These are phyloP conservation scores for Heracleum sosnowskyi DNA, from an alignment of 129 eudicot genomes.

Conservation along the genomic window DNA sequence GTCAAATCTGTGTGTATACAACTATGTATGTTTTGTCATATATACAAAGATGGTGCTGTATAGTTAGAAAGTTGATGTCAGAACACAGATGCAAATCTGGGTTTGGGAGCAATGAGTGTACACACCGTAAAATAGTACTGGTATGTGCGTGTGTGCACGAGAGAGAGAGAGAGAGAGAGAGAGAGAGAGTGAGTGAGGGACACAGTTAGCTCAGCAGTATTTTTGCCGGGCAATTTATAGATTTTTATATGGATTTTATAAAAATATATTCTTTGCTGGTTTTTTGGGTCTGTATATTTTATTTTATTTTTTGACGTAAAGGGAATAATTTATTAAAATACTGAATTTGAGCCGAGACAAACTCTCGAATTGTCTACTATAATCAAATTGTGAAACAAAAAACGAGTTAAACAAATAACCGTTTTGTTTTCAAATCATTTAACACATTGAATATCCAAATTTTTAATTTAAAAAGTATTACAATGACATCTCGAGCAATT, in stretches of 20 bases:
- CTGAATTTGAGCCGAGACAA: too few relatives aligned
- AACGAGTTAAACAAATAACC: too few relatives aligned
- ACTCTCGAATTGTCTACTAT: too few relatives aligned
- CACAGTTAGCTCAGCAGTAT: background rate
- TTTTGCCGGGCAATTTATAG: conserved; percentile 10
- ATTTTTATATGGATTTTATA: background rate
- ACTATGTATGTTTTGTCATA: background rate
- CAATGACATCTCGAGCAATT: too few relatives aligned
- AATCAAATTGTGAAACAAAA: too few relatives aligned
- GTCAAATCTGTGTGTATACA: background rate
- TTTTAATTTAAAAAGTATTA: too few relatives aligned
- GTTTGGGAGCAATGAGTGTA: background rate
- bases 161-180: conserved; percentile 3
- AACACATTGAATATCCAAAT: too few relatives aligned
- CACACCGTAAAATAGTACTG: background rate
- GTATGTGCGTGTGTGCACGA: background rate
- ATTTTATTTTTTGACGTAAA: too few relatives aligned
- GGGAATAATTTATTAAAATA: too few relatives aligned
- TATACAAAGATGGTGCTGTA: background rate
- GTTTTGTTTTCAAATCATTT: too few relatives aligned
- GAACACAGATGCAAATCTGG: conserved; percentile 8
- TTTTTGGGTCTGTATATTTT: background rate
- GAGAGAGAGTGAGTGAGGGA: background rate
- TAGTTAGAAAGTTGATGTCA: background rate
- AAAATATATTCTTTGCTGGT: background rate